phyloP scores from a whole-genome alignment of 192 early-diverging fungal species.

The Radiomyces spectabilis region DNA sequence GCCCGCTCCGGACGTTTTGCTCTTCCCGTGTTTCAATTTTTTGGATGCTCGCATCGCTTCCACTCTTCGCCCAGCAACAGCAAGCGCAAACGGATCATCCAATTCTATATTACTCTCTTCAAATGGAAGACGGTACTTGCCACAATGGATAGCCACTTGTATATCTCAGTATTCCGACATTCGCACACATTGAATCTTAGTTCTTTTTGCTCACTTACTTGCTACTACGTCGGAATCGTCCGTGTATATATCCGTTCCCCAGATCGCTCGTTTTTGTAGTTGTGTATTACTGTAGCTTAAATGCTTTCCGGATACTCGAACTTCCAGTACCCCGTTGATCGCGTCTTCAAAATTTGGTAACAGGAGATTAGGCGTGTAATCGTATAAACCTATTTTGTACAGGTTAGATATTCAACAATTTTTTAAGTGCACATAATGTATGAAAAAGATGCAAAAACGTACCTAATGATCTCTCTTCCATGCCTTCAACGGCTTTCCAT shows the following conservation, averaged over 20 bases:
- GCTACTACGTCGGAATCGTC: slow-evolving; percentile 83
- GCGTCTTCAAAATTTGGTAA: slow-evolving; percentile 39
- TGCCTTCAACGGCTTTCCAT: slow-evolving; percentile 17
- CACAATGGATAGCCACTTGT: slow-evolving; percentile 44
- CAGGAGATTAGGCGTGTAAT: slow-evolving; percentile 36
- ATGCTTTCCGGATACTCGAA: slow-evolving; percentile 56
- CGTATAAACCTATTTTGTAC: slow-evolving; percentile 39
- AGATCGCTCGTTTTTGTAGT: slow-evolving; percentile 55
- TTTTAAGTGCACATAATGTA: no score
- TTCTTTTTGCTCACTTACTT: slow-evolving; percentile 37
- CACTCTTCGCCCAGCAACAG: slow-evolving; percentile 15
- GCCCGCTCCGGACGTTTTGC: neutral
- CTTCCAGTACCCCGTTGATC: slow-evolving; percentile 52
- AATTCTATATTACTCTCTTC: slow-evolving; percentile 16
- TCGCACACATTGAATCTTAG: neutral
- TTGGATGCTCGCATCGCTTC: neutral
- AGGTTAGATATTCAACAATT: no score
- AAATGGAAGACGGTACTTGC: slow-evolving; percentile 43
- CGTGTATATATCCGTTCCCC: slow-evolving; percentile 82
- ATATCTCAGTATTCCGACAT: neutral
- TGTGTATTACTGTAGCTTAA: slow-evolving; percentile 58
- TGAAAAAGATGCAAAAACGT: no score
- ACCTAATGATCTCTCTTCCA: slow-evolving; percentile 15
- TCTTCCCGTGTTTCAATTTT: no score
- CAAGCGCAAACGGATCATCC: slow-evolving; percentile 21